A percentile compares a stretch with the other conserved stretches of the same genome.
These are phyloP conservation scores for Chrysochromulina parva DNA, from an alignment of 78 protist species.

Conservation along the genomic window DNA sequence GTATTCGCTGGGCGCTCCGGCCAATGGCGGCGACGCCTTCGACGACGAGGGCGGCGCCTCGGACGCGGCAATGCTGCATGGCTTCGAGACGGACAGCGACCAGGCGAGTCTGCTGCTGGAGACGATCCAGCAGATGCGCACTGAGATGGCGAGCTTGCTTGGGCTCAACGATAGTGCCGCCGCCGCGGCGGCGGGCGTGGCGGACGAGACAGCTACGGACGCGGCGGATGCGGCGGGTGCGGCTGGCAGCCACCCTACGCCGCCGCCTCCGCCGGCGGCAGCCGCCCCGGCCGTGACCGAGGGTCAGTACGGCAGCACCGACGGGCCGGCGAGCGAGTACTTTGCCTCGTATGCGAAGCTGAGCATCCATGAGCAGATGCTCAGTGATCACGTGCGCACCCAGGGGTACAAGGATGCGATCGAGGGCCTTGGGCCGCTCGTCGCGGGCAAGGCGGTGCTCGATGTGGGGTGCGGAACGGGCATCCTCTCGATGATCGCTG, in stretches of 20 bases:
- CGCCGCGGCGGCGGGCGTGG: background rate
- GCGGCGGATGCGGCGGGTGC: too few relatives aligned
- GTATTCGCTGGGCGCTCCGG: background rate
- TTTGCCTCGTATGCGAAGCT: background rate
- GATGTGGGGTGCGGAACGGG: conserved; percentile 64
- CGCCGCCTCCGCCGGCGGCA: too few relatives aligned
- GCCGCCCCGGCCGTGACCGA: background rate
- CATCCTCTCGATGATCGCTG: conserved; percentile 44
- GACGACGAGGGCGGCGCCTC: background rate
- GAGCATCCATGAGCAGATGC: conserved; percentile 31
- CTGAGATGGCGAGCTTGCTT: background rate
- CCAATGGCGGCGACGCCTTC: background rate
- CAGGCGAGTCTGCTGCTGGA: too few relatives aligned
- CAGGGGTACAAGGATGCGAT: background rate
- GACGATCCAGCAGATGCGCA: background rate
- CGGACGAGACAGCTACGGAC: background rate
- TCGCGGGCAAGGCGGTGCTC: conserved; percentile 16
- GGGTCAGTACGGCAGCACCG: background rate
- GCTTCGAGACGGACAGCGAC: too few relatives aligned
- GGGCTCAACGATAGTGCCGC: too few relatives aligned
- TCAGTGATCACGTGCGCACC: conserved; percentile 8
- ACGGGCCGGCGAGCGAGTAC: background rate
- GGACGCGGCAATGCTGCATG: background rate
- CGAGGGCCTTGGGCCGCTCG: background rate
- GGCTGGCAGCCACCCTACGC: too few relatives aligned